These are phyloP conservation scores for Puccinia horiana DNA, from an alignment of 1,284 basidiomycete species.

Conservation along the genomic window DNA sequence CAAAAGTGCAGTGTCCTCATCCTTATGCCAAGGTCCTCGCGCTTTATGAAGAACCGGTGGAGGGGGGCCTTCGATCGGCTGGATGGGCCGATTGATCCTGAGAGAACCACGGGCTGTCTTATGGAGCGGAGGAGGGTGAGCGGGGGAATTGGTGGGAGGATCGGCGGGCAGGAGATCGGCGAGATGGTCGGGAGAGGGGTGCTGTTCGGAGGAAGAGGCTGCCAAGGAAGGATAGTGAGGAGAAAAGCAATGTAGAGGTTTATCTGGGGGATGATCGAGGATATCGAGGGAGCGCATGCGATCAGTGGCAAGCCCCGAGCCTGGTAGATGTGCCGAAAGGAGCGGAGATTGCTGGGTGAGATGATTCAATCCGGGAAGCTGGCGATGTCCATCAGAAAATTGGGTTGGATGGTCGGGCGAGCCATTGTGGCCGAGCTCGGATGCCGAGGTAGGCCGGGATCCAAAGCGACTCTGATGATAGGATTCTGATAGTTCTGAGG, in stretches of 20 bases:
- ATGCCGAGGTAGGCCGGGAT: not conserved
- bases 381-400: not conserved
- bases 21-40: conserved; percentile 46
- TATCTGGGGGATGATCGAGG: conserved; percentile 1
- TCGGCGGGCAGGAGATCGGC: not conserved
- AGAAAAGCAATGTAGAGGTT: not conserved
- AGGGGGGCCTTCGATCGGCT: conserved; percentile 36
- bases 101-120: conserved; percentile 3
- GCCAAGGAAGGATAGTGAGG: not conserved
- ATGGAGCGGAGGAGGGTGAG: not conserved
- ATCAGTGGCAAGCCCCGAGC: not conserved
- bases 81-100: not conserved
- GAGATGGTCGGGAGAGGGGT: not conserved
- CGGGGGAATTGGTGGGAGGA: not conserved
- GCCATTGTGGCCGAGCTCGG: not conserved
- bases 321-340: not conserved
- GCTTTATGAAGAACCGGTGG: conserved; percentile 16
- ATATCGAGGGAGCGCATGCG: conserved; percentile 22
- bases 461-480: not conserved
- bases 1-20: conserved; percentile 32
- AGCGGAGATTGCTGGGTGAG: not conserved
- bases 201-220: not conserved
- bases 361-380: not conserved
- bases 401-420: not conserved
- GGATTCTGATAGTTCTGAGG: conserved; percentile 5